Percentiles rank a stretch among this genome's conserved stretches.
Evolutionary conservation across 257 asterid species (phyloP).

Genomic region (Handroanthus guayacan): DNA sequence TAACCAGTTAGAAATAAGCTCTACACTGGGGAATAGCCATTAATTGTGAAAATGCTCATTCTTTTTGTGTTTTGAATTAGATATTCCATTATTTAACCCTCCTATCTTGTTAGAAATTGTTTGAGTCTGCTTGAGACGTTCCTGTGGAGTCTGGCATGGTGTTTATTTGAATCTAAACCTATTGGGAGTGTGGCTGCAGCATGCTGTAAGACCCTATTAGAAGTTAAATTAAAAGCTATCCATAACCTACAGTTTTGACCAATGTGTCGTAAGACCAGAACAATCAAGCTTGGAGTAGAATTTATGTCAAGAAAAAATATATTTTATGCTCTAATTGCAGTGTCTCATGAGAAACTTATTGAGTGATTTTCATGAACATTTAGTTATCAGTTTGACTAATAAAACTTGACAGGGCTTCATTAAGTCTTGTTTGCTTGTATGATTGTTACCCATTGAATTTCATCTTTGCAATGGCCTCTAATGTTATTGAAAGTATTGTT

Average conservation of each 20-base stretch:
- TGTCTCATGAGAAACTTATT: not conserved
- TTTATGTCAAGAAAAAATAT: not conserved
- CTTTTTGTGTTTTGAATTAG: conserved; percentile 4
- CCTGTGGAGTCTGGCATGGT: not conserved
- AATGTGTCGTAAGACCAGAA: no score
- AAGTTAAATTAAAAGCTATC: not conserved
- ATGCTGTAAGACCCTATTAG: not conserved
- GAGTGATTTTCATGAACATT: not conserved
- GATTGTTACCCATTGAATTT: not conserved
- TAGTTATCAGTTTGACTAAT: conserved; percentile 6
- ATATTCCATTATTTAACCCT: not conserved
- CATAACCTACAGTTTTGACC: not conserved
- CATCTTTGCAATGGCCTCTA: not conserved
- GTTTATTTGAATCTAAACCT: not conserved
- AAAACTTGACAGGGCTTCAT: not conserved
- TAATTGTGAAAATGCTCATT: not conserved
- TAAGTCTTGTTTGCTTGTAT: conserved; percentile 6
- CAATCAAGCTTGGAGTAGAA: not conserved
- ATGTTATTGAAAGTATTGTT: not conserved
- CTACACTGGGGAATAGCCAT: not conserved
- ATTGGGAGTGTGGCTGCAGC: not conserved
- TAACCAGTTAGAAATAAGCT: not conserved
- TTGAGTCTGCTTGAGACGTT: conserved; percentile 3
- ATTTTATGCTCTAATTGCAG: conserved; percentile 1
- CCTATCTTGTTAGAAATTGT: not conserved